These are phyloP conservation scores for Dendrobium catenatum DNA, from an alignment of 106 monocot species.

Conservation along the genomic window DNA sequence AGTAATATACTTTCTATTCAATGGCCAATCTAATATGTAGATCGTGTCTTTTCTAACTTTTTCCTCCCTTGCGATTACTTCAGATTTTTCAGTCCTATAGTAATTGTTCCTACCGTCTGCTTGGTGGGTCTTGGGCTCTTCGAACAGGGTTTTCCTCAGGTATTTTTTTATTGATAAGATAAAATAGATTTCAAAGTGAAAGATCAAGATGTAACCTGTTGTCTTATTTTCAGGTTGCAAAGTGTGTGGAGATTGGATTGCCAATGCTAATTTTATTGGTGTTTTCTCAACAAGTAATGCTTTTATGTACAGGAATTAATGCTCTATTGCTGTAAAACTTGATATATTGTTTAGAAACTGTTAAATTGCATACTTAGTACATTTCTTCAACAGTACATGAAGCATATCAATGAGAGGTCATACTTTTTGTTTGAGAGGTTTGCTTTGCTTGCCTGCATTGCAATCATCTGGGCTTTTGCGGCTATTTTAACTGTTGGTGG, in stretches of 20 bases:
- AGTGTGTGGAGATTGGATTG: constrained; percentile 95
- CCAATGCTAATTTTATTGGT: constrained; percentile 80
- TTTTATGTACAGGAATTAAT: background rate
- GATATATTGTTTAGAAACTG: background rate
- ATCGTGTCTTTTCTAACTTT: background rate
- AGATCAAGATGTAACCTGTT: background rate
- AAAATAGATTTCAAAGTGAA: background rate
- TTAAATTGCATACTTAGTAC: background rate
- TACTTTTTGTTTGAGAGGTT: constrained; percentile 64
- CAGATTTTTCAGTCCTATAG: constrained; percentile 73
- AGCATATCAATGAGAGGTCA: constrained; percentile 28
- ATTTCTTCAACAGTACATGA: constrained; percentile 45
- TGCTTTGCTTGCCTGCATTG: constrained; percentile 52
- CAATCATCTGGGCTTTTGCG: constrained; percentile 81
- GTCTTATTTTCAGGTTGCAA: constrained; percentile 48
- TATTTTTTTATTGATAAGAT: constrained; percentile 14
- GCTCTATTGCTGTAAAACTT: background rate
- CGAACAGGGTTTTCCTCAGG: constrained; percentile 84
- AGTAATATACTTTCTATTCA: constrained; percentile 20
- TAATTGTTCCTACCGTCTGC: constrained; percentile 65
- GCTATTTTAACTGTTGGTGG: constrained; percentile 75
- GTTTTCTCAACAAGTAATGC: constrained; percentile 45
- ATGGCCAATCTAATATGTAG: background rate
- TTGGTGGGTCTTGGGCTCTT: constrained; percentile 83
- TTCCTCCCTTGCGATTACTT: background rate